These are phyloP conservation scores for Diplodia sapinea DNA, from an alignment of 2,329 filamentous ascomycete genomes.

Conservation along the genomic window DNA sequence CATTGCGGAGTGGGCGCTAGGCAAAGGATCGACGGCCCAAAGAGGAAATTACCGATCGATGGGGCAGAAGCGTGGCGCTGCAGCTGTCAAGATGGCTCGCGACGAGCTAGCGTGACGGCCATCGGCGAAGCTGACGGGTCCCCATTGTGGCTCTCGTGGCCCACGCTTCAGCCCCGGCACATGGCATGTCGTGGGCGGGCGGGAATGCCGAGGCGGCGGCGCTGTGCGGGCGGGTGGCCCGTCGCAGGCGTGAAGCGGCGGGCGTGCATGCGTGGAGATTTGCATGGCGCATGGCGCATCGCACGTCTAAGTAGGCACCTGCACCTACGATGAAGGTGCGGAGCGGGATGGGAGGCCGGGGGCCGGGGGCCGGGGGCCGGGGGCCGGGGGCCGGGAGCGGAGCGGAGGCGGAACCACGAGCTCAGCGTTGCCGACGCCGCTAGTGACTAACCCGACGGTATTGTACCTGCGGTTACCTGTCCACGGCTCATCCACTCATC, in stretches of 20 bases:
- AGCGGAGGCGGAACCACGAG: background rate
- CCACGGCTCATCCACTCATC: background rate
- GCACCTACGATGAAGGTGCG: no score
- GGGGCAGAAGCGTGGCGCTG: slow-evolving; percentile 6
- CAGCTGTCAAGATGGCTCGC: background rate
- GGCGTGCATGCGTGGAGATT: slow-evolving; percentile 14
- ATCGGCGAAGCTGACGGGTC: slow-evolving; percentile 6
- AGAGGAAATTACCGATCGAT: background rate
- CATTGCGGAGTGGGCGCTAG: slow-evolving; percentile 7
- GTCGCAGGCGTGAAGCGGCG: background rate
- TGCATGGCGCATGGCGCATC: no score
- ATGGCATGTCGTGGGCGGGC: background rate
- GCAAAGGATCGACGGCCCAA: slow-evolving; percentile 1
- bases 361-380: background rate
- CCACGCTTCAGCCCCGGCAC: background rate
- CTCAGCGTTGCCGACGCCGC: background rate
- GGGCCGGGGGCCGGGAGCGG: no score
- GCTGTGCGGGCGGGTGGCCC: no score
- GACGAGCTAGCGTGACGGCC: slow-evolving; percentile 2
- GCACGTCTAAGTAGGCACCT: no score
- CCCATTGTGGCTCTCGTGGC: slow-evolving; percentile 14
- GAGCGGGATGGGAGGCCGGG: background rate
- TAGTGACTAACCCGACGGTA: no score
- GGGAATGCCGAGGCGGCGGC: no score
- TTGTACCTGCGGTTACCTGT: background rate